Base-by-base conservation (phyloP, 1,284 basidiomycete genomes). In the Pholiota adiposa region DNA sequence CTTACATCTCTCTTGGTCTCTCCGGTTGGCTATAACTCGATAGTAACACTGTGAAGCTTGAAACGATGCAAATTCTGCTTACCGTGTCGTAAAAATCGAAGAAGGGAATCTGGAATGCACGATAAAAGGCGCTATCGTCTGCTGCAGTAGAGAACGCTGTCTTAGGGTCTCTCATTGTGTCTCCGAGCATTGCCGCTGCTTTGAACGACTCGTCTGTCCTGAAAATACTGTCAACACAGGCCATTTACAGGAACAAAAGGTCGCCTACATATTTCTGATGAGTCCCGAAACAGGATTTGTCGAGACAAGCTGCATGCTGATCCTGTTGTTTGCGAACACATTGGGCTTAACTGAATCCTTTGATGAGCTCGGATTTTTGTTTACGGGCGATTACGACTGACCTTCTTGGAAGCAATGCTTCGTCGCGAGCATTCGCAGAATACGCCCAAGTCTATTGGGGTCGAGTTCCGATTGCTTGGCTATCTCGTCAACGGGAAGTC, bases 401-500 rank as follows among this genome's bases (percentile, higher is more conserved):
- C 60, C 63, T 33, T 64, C 76, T 19, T 63, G 44, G 60, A 76
- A 38, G 14, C 50, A 51, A 51, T 51, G 31, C 18, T 71, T 71
- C 2, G 70, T 72, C 0, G 73, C 72, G 1, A 77, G 67, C 6
- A 72, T 49, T 7, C 74, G 68, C 12, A 77, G 58, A 36, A 76
- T 67, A 2, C 74, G 67, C 8, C 65, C 65, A 18, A 74, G 63
- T 51, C 73, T 75, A 7, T 61, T 65, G 3, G 58, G 38, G 27
- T 72, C 69, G 3, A 73, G 50, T 7, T 66, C 67, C 5, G 70
- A 56, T 27, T 60, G 60, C n/a, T 58, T 48, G 16, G 67, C 64
- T 2, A 75, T 54, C 12, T 72, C 68, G 16, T 59, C 52, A n/a
- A 72, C 64, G 34, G 64, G 67, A 9, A 73, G 41, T 4, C 72